A percentile compares a stretch with the other conserved stretches of the same genome.
These are phyloP conservation scores for Tetracladium setigerum DNA, from an alignment of 495 filamentous ascomycete genomes.

Conservation along the genomic window DNA sequence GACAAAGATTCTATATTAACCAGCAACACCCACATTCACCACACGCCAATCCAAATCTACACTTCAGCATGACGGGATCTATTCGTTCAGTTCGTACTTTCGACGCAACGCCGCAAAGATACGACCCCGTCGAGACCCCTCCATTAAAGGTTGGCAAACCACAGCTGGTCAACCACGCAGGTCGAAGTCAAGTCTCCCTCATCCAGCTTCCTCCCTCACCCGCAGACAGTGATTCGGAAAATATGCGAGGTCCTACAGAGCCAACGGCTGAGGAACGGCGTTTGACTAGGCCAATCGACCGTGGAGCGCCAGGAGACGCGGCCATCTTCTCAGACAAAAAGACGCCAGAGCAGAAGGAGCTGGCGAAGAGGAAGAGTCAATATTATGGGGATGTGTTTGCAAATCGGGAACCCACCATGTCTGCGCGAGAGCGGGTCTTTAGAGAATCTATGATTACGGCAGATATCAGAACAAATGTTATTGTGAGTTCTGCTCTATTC, in stretches of 20 bases:
- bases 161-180: background rate
- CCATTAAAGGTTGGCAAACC: background rate
- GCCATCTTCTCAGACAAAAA: slow-evolving; percentile 16
- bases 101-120: slow-evolving; percentile 2
- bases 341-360: slow-evolving; percentile 22
- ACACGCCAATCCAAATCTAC: background rate
- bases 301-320: slow-evolving; percentile 21
- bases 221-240: slow-evolving; percentile 11
- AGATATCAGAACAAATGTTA: slow-evolving; percentile 78
- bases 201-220: slow-evolving; percentile 17
- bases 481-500: slow-evolving; percentile 41
- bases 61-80: slow-evolving; percentile 9
- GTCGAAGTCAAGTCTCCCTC: background rate
- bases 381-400: slow-evolving; percentile 57
- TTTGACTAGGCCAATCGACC: slow-evolving; percentile 16
- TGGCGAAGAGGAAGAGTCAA: slow-evolving; percentile 32
- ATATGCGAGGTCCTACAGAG: background rate
- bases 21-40: background rate
- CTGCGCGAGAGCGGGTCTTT: slow-evolving; percentile 48
- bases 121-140: background rate
- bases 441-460: slow-evolving; percentile 67
- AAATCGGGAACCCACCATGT: slow-evolving; percentile 39
- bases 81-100: background rate
- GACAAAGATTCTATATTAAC: background rate
- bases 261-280: slow-evolving; percentile 9